phyloP scores from a whole-genome alignment of 2,329 filamentous ascomycete genomes.

The Neobulgaria alba region DNA sequence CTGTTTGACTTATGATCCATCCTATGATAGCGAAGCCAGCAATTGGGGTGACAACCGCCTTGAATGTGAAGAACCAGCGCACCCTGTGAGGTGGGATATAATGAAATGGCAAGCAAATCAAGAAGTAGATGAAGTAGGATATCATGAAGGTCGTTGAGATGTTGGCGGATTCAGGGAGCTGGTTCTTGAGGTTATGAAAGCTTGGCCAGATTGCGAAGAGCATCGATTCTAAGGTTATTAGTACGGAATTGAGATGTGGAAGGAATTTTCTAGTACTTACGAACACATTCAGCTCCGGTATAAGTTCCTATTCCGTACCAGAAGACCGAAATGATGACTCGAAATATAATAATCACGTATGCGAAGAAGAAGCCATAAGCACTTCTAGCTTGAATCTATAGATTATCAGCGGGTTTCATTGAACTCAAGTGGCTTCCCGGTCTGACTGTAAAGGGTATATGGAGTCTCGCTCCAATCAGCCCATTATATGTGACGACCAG shows the following conservation, averaged over 20 bases:
- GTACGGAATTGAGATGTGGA: constrained; percentile 7
- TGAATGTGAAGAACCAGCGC: not conserved
- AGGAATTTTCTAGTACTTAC: constrained; percentile 10
- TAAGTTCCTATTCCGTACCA: constrained; percentile 28
- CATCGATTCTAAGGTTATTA: constrained; percentile 25
- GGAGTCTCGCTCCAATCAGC: constrained; percentile 30
- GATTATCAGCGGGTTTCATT: constrained; percentile 11
- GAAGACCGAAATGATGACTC: constrained; percentile 33
- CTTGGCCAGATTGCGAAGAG: constrained; percentile 18
- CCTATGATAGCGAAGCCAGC: not conserved
- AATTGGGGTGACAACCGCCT: not conserved
- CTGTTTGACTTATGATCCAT: not conserved
- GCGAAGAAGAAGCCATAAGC: constrained; percentile 13
- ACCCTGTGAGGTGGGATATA: constrained; percentile 38
- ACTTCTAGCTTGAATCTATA: constrained; percentile 8
- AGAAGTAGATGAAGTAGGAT: constrained; percentile 14
- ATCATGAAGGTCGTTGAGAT: constrained; percentile 11
- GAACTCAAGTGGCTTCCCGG: constrained; percentile 6
- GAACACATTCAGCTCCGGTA: not conserved
- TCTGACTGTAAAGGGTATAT: constrained; percentile 1
- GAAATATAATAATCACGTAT: constrained; percentile 19
- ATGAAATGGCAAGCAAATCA: constrained; percentile 35
- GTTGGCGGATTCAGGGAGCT: constrained; percentile 5
- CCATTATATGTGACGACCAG: constrained; percentile 34
- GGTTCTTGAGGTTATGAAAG: constrained; percentile 16